Evolutionary conservation across 768 basidiomycete species (phyloP).

Genomic region (Tylopilus sp.): DNA sequence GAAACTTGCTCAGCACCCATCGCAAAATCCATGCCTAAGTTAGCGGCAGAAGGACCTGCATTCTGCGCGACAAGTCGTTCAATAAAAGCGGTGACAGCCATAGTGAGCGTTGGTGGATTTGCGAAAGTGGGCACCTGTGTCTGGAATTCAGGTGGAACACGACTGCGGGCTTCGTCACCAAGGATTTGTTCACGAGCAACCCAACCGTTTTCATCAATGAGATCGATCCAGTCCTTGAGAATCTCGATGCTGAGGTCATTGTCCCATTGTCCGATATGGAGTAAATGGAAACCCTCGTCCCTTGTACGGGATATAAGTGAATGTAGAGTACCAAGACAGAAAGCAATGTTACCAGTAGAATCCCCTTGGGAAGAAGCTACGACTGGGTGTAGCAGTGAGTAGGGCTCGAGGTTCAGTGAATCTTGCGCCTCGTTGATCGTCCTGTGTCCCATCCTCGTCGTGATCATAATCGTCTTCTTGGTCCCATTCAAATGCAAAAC

Average conservation of each 20-base stretch:
- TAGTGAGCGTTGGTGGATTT: constrained; percentile 91
- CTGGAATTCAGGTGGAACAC: constrained; percentile 87
- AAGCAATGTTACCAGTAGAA: constrained; percentile 82
- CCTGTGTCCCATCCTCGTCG: constrained; percentile 37
- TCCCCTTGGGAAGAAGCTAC: constrained; percentile 95
- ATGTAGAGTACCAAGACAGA: not conserved
- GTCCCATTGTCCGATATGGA: constrained; percentile 92
- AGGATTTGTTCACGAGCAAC: constrained; percentile 95
- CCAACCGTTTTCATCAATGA: constrained; percentile 95
- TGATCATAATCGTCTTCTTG: constrained; percentile 50
- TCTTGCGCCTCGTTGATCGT: constrained; percentile 49
- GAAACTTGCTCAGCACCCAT: constrained; percentile 52
- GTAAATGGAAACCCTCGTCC: constrained; percentile 97
- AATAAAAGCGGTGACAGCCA: constrained; percentile 92
- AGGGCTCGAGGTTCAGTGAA: constrained; percentile 74
- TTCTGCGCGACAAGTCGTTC: constrained; percentile 54
- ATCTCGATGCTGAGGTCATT: constrained; percentile 90
- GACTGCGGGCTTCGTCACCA: constrained; percentile 94
- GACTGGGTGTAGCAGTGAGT: constrained; percentile 89
- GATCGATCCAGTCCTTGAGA: constrained; percentile 81
- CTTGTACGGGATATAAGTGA: constrained; percentile 35
- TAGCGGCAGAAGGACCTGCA: constrained; percentile 49
- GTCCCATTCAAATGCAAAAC: constrained; percentile 91
- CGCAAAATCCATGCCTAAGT: constrained; percentile 65
- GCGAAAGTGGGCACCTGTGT: constrained; percentile 92